A percentile compares a stretch with the other conserved stretches of the same genome.
phyloP scores from a whole-genome alignment of 129 eudicot genomes.

The Chrysanthemum makinoi region DNA sequence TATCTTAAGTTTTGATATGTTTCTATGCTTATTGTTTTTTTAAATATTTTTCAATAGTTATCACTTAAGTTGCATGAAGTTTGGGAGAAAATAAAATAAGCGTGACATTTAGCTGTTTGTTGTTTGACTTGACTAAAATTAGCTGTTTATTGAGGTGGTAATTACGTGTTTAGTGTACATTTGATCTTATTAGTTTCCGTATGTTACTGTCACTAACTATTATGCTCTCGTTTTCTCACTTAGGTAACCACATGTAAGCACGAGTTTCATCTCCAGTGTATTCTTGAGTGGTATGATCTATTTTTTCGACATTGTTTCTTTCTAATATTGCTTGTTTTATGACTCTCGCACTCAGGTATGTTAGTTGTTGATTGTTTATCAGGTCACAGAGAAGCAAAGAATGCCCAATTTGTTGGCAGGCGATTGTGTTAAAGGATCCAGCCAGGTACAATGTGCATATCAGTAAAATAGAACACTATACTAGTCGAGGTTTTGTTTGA shows the following conservation, averaged over 20 bases:
- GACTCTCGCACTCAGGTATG: neutral
- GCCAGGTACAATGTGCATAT: constrained; percentile 45
- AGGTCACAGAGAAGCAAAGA: constrained; percentile 86
- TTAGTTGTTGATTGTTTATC: constrained; percentile 13
- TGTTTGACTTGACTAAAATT: too few relatives aligned
- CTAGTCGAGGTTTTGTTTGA: neutral
- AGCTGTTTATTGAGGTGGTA: constrained; percentile 13
- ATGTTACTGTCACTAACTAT: neutral
- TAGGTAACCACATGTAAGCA: constrained; percentile 81
- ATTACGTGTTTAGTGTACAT: neutral
- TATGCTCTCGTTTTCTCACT: constrained; percentile 5
- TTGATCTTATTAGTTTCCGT: neutral
- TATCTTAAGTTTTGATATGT: too few relatives aligned
- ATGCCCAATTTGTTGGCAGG: constrained; percentile 83
- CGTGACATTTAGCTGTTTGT: too few relatives aligned
- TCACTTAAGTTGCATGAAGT: neutral
- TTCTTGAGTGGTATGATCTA: constrained; percentile 71
- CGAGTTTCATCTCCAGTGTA: constrained; percentile 87
- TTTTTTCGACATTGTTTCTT: neutral
- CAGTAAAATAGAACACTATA: neutral
- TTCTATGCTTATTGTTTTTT: too few relatives aligned
- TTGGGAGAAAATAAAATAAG: neutral
- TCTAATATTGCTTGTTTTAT: constrained; percentile 9
- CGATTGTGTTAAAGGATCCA: constrained; percentile 61
- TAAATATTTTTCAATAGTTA: too few relatives aligned